Evolutionary conservation across 2,329 filamentous ascomycete species (phyloP), one percentile per base, ranked within the genome.

Genomic region (Daldinia eschscholtzii): DNA sequence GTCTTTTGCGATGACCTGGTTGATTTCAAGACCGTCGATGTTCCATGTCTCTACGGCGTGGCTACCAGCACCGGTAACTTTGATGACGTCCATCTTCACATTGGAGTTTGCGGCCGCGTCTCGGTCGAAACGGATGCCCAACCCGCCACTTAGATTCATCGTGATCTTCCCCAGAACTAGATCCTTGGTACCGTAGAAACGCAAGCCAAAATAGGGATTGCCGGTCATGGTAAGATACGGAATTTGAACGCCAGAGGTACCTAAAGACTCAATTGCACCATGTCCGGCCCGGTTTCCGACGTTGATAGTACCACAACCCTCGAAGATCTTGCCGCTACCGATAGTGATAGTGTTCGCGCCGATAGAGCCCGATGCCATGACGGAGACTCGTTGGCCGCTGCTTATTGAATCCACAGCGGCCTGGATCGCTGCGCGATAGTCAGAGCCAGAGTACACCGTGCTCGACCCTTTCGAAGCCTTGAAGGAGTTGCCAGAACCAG

Each of bases 21-120:
- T 81, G 72, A 89, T 85, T 0, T 76, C 80, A 2, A 89, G 80
- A 10, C 84, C 83, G 69, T 88, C 83, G 46, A 88, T 88, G 75
- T 88, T 88, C 85, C 86, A 88, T 0, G 84, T 86, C 77, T 89
- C 87, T 37, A 89, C 85, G 2, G 85, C 86, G 73, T 89, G 87
- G 73, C 83, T 86, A 5, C 83, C 79, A 6, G 86, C 85, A 2
- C 86, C 86, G 0, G 80, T 86, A 26, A 88, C 84, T 5, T 70
- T 82, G 70, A 88, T 83, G 35, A 77, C 79, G 60, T 81, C 86
- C 81, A 88, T 88, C 33, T 78, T 82, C 6, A 88, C 86, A 68
- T 87, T 86, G 15, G 77, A 79, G 77, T 86, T 88, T 37, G 82
- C 80, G 3, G 85, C 83, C 3, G 77, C 70, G 76, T 88, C 87